Evolutionary conservation across 331 rosid genomes (phyloP).

Genomic region (Ulmus americana): DNA sequence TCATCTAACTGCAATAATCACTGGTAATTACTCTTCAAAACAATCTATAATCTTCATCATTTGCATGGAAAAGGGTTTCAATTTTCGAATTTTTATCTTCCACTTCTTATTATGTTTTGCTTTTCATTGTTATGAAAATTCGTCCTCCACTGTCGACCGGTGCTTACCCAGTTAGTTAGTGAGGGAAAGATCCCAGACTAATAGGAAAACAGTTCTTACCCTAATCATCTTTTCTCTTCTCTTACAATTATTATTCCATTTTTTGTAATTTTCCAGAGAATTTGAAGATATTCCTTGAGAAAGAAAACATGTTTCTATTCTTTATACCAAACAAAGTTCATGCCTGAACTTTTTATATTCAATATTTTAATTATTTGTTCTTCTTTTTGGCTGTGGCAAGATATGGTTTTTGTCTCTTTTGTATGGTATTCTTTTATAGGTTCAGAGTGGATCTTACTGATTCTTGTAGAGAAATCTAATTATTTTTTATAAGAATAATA

Average conservation of each 20-base stretch:
- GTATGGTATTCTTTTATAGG: slow-evolving; percentile 26
- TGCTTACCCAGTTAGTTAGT: too few relatives aligned
- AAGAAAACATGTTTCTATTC: neutral
- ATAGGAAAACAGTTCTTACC: neutral
- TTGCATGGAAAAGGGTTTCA: too few relatives aligned
- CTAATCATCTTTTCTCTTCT: neutral
- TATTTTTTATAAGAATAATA: neutral
- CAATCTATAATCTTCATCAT: slow-evolving; percentile 11
- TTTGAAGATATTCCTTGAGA: neutral
- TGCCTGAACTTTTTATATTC: neutral
- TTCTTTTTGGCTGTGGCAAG: slow-evolving; percentile 37
- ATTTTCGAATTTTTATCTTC: neutral
- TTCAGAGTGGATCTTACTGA: slow-evolving; percentile 25
- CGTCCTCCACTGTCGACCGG: too few relatives aligned
- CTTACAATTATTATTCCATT: neutral
- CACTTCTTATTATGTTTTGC: neutral
- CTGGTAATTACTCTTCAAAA: slow-evolving; percentile 43
- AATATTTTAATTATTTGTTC: slow-evolving; percentile 12
- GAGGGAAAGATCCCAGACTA: neutral
- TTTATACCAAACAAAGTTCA: neutral
- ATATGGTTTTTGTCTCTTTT: slow-evolving; percentile 39
- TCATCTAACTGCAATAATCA: slow-evolving; percentile 74
- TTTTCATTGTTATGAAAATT: too few relatives aligned
- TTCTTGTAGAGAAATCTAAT: neutral
- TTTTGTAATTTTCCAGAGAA: neutral